Percentiles rank a stretch among this genome's conserved stretches.
phyloP scores from a whole-genome alignment of 768 basidiomycete species.

The Mycena filopes region DNA sequence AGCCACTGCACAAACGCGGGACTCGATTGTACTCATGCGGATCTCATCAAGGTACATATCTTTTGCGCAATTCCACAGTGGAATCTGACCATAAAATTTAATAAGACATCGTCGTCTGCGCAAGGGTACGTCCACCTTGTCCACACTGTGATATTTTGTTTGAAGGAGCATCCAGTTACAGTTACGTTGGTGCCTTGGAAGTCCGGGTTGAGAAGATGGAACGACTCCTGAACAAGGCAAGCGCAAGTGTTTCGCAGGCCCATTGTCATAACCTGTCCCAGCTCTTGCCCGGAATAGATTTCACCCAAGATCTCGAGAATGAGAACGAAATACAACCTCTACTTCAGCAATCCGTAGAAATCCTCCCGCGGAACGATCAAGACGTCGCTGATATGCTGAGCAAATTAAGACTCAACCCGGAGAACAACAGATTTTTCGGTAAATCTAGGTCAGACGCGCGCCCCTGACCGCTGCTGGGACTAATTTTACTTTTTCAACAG shows the following conservation, averaged over 20 bases:
- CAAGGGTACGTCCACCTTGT: slow-evolving; percentile 61
- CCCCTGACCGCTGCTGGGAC: background rate
- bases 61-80: background rate
- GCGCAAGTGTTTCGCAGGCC: background rate
- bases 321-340: slow-evolving; percentile 30
- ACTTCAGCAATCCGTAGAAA: slow-evolving; percentile 43
- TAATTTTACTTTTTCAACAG: slow-evolving; percentile 45
- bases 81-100: background rate
- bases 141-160: background rate
- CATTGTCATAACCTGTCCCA: background rate
- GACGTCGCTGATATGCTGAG: slow-evolving; percentile 40
- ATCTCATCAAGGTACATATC: slow-evolving; percentile 66
- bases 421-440: slow-evolving; percentile 58
- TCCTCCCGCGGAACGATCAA: slow-evolving; percentile 50
- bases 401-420: slow-evolving; percentile 51
- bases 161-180: slow-evolving; percentile 32
- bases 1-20: slow-evolving; percentile 69
- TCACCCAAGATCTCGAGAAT: slow-evolving; percentile 66
- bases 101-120: slow-evolving; percentile 64
- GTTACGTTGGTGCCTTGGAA: slow-evolving; percentile 73
- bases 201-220: slow-evolving; percentile 71
- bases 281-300: slow-evolving; percentile 70
- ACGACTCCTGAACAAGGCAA: slow-evolving; percentile 57
- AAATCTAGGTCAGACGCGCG: slow-evolving; percentile 43
- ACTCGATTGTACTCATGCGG: slow-evolving; percentile 73